Evolutionary conservation across 495 filamentous ascomycete genomes (phyloP), one percentile per base, ranked within the genome.

Genomic region (Apiosordaria backusii): DNA sequence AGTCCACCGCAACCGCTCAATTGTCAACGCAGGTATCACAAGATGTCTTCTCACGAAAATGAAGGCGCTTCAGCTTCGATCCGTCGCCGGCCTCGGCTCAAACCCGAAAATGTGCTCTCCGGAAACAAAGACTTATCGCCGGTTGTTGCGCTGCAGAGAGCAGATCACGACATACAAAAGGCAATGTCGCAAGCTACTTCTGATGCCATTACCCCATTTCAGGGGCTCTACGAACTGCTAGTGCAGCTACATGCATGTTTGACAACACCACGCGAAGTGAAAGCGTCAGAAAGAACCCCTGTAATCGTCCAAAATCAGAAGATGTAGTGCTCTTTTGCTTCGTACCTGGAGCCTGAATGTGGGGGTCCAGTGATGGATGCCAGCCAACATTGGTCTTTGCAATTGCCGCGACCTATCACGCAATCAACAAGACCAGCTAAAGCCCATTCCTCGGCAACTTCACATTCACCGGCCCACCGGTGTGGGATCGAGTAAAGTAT

Each of bases 361-460:
- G 62, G 62, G 64, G 50, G 57, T 57, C n/a, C 15, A 21, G 35
- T 45, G 13, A 15, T 29, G 25, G 27, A 58, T 61, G n/a, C 19
- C 52, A 55, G 52, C 35, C 9, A 45, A 15, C n/a, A 55, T 55
- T 45, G 52, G n/a, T 55, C n/a, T 59, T 57, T 71, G 68, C 70
- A 67, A 74, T 71, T 40, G 68, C 64, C 53, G 60, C 55, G 61
- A 53, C 40, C 21, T 57, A 74, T 71, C 57, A 70, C 72, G 72
- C 66, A 64, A 74, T 74, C 63, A 63, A 55, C 65, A 45, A 45
- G 57, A 57, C 50, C 55, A 54, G 22, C 35, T 29, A 22, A 52
- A 26, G 26, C 58, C 52, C 53, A 60, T 13, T 26, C 5, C 18
- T 25, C 61, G 57, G 57, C 26, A 60, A 60, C 57, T 18, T 27